Evolutionary conservation across 1,139 yeast genomes (phyloP).

Genomic region (Casaregolazyma suthepensis): DNA sequence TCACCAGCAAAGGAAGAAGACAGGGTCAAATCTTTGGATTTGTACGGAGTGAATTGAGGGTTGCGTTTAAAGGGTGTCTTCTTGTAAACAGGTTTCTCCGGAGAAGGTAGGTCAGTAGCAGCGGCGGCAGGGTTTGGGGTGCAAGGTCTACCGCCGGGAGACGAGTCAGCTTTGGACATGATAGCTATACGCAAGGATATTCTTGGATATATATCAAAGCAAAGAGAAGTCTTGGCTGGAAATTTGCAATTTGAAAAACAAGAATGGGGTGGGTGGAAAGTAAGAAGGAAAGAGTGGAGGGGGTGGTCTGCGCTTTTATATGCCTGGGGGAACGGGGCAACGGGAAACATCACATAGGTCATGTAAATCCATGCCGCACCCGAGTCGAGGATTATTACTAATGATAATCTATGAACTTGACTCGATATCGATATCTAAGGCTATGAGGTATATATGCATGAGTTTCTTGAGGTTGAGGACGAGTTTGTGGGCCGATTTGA

Average conservation of each 20-base stretch:
- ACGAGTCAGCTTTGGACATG: not conserved
- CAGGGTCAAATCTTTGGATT: not conserved
- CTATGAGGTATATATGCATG: constrained; percentile 3
- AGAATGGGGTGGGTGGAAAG: not conserved
- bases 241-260: not conserved
- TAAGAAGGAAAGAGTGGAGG: not conserved
- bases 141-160: not conserved
- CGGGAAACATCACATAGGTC: not conserved
- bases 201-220: not conserved
- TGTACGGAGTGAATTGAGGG: not conserved
- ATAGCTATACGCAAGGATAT: not conserved
- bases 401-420: not conserved
- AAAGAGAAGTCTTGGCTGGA: not conserved
- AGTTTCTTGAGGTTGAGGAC: constrained; percentile 1
- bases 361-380: not conserved
- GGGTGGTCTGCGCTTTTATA: not conserved
- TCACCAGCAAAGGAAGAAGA: not conserved
- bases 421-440: constrained; percentile 4
- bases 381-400: not conserved
- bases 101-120: not conserved
- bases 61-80: constrained; percentile 5
- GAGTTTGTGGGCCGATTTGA: not conserved
- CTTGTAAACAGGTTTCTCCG: constrained; percentile 9
- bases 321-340: not conserved
- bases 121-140: not conserved